Evolutionary conservation across 768 basidiomycete species (phyloP).

Genomic region (Auriculariales sp.): DNA sequence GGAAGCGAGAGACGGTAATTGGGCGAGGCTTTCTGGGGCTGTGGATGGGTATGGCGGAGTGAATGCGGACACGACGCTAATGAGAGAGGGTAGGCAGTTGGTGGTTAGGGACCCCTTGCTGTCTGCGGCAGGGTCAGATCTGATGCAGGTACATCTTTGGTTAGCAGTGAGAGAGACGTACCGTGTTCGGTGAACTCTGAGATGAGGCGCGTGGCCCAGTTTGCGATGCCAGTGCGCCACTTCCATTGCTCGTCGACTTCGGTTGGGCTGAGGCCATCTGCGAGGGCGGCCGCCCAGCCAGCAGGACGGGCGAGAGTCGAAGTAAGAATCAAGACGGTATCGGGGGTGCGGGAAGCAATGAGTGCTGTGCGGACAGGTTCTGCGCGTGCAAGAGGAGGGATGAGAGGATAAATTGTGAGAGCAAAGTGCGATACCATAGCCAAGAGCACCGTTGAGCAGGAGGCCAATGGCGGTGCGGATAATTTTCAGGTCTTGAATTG

Average conservation of each 20-base stretch:
- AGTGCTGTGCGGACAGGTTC: slow-evolving; percentile 59
- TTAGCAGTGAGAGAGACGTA: background rate
- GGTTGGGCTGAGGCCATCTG: background rate
- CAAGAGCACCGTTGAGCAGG: slow-evolving; percentile 62
- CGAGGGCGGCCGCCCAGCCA: slow-evolving; percentile 25
- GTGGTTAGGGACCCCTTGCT: background rate
- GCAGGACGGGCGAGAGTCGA: slow-evolving; percentile 21
- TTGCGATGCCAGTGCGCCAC: slow-evolving; percentile 5
- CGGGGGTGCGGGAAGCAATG: slow-evolving; percentile 49
- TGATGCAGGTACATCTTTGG: too few species aligned
- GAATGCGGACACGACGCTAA: slow-evolving; percentile 6
- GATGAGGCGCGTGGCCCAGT: slow-evolving; percentile 6
- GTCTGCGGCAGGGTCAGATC: background rate
- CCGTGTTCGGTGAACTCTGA: slow-evolving; percentile 6
- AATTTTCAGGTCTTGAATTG: slow-evolving; percentile 51
- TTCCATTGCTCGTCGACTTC: slow-evolving; percentile 6
- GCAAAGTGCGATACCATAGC: slow-evolving; percentile 43
- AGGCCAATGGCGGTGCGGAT: slow-evolving; percentile 68
- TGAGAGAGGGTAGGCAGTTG: slow-evolving; percentile 1
- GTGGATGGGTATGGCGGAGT: slow-evolving; percentile 25
- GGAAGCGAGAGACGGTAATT: slow-evolving; percentile 1
- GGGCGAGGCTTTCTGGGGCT: slow-evolving; percentile 12
- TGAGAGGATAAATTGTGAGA: slow-evolving; percentile 2
- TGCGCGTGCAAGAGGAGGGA: slow-evolving; percentile 18
- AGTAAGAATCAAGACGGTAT: slow-evolving; percentile 66